Conservation (phyloP, 2,329 filamentous ascomycete species). For the Fusarium austroafricanum region DNA sequence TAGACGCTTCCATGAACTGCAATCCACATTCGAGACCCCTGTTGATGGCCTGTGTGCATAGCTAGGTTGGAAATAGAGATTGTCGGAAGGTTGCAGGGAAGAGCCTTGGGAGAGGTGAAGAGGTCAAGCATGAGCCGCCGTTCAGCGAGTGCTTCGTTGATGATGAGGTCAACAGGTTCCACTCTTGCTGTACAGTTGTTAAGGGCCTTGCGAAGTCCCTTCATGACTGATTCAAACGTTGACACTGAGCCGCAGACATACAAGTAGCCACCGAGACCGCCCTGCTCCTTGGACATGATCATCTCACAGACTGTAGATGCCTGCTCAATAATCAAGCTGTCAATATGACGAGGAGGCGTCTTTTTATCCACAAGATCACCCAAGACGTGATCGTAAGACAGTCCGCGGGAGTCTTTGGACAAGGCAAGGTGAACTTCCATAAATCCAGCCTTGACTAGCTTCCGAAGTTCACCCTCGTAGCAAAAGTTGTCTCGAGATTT, state of each 20-base stretch:
- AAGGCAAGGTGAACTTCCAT: constrained; percentile 67
- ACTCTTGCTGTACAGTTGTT: constrained; percentile 64
- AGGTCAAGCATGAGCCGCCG: constrained; percentile 67
- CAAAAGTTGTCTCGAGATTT: constrained; percentile 61
- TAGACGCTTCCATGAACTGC: constrained; percentile 65
- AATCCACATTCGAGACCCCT: constrained; percentile 61
- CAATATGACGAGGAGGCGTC: constrained; percentile 64
- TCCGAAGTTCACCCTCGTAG: constrained; percentile 38
- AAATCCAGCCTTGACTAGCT: constrained; percentile 55
- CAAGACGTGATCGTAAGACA: constrained; percentile 56
- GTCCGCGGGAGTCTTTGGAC: constrained; percentile 61
- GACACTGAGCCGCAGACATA: constrained; percentile 49
- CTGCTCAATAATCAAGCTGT: constrained; percentile 63
- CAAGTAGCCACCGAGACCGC: constrained; percentile 57
- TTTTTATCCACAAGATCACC: constrained; percentile 61
- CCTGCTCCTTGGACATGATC: constrained; percentile 67
- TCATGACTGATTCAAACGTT: constrained; percentile 63
- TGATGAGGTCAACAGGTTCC: constrained; percentile 61
- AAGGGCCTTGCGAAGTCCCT: constrained; percentile 65
- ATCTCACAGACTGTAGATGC: constrained; percentile 63
- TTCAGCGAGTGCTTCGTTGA: constrained; percentile 66
- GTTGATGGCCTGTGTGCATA: constrained; percentile 62
- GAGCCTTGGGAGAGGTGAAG: constrained; percentile 66
- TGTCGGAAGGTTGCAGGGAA: constrained; percentile 62
- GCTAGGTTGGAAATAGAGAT: constrained; percentile 63